phyloP scores from a whole-genome alignment of 1,284 basidiomycete species.

The Vanrija humicola region DNA sequence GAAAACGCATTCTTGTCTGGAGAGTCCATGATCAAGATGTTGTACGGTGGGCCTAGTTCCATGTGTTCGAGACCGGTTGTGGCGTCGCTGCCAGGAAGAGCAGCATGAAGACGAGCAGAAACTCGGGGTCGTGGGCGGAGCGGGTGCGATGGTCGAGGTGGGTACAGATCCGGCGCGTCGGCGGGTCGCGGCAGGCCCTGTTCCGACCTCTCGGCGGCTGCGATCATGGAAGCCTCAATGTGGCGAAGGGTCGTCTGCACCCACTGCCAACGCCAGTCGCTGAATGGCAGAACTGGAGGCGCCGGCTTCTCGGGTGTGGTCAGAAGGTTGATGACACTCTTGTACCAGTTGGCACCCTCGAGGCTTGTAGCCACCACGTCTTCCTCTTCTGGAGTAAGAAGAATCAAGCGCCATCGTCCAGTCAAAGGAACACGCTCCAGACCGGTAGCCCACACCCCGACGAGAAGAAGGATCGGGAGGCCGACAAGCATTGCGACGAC shows the following conservation, averaged over 20 bases:
- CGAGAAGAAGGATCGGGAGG: conserved; percentile 66
- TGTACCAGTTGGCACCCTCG: conserved; percentile 76
- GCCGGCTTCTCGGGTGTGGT: conserved; percentile 59
- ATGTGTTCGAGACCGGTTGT: conserved; percentile 36
- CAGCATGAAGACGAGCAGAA: conserved; percentile 39
- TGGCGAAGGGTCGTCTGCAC: conserved; percentile 68
- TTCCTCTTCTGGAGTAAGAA: conserved; percentile 85
- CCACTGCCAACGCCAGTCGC: conserved; percentile 82
- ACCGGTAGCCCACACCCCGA: conserved; percentile 68
- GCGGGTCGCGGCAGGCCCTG: not conserved
- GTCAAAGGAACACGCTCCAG: conserved; percentile 78
- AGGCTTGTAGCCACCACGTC: conserved; percentile 73
- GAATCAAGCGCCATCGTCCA: conserved; percentile 77
- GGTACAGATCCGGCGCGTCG: conserved; percentile 7
- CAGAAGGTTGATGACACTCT: conserved; percentile 71
- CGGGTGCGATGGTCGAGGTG: conserved; percentile 41
- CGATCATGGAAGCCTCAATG: conserved; percentile 61
- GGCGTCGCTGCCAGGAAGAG: conserved; percentile 35
- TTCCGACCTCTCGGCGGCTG: conserved; percentile 4
- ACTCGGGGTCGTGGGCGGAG: conserved; percentile 44
- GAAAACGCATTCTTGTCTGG: conserved; percentile 81
- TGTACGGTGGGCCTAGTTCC: conserved; percentile 73
- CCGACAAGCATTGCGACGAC: conserved; percentile 60
- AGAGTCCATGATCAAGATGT: conserved; percentile 74
- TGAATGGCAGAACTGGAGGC: conserved; percentile 59